Evolutionary conservation across 169 alveolate species (phyloP), one percentile per base, ranked within the genome.

Genomic region (Perkinsus olseni): DNA sequence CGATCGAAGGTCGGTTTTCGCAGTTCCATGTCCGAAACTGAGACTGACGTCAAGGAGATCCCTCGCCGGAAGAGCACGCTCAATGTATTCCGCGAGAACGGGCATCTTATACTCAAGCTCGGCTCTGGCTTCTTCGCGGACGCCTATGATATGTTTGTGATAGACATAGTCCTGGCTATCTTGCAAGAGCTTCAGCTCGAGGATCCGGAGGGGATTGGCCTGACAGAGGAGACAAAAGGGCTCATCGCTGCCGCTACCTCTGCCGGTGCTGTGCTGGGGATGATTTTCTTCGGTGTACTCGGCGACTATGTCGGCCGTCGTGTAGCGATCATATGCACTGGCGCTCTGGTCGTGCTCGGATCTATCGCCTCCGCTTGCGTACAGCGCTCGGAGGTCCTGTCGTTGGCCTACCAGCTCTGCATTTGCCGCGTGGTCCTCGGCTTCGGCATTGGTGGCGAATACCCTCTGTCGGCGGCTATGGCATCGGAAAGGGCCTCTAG

Each of bases 361-460:
- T 91, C 93, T 6, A 91, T 91, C 24, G 82, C 82, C 34, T 62
- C 82, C 34, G 82, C 82, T 6, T 62, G 82, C 17, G 82, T 62
- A 3, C 82, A 62, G 34, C 82, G 82, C 37, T 62, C 82, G 17
- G 82, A 62, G 31, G 34, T 28, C 31, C 17, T 62, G 1, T 62
- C 82, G 31, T 24, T 62, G 34, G 82, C 82, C 82, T 21, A 28
- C 31, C 82, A 62, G 31, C 82, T 62, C 17, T 62, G 82, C 31
- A 21, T 62, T 11, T 92, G 74, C 38, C 91, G 93, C 20, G 4
- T 92, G 24, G 38, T 92, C 17, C 74, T 94, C 36, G 96, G 96
- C 8, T 38, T 94, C 28, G 96, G 96, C 0, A 94, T 95, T 38
- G 96, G 96, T n/a, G 96, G 96, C 50, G 96, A 95, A 39, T 95